Evolutionary conservation across 129 eudicot species (phyloP).

Genomic region (Escallonia rubra): DNA sequence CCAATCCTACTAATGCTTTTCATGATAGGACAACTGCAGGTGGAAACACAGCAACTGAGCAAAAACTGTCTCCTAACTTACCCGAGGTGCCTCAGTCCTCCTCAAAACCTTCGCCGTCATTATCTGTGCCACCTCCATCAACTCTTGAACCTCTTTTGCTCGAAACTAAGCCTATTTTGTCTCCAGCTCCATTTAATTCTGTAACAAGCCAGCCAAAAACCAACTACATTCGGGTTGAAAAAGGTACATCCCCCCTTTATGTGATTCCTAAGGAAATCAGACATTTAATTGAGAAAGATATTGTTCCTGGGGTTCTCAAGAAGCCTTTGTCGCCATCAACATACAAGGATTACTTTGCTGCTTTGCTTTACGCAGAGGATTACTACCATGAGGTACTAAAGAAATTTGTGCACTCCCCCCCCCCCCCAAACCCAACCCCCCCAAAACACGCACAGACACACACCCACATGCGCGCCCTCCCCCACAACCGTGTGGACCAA

Average conservation of each 20-base stretch:
- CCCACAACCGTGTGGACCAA: too few relatives aligned
- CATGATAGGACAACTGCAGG: neutral
- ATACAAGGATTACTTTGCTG: slow-evolving; percentile 26
- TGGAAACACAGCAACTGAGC: neutral
- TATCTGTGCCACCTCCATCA: neutral
- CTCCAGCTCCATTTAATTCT: slow-evolving; percentile 6
- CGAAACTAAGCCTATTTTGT: slow-evolving; percentile 15
- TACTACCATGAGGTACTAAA: slow-evolving; percentile 21
- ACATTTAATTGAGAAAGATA: slow-evolving; percentile 14
- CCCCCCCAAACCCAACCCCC: too few relatives aligned
- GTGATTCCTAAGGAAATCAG: slow-evolving; percentile 19
- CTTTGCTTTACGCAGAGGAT: slow-evolving; percentile 34
- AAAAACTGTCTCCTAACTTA: neutral
- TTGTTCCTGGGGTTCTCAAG: slow-evolving; percentile 24
- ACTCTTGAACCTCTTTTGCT: neutral
- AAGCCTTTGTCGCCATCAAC: slow-evolving; percentile 23
- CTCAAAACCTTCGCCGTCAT: neutral
- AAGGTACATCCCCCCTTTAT: slow-evolving; percentile 22
- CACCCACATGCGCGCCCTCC: too few relatives aligned
- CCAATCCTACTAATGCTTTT: too few relatives aligned
- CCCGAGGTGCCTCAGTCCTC: neutral
- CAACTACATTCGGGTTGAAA: slow-evolving; percentile 14
- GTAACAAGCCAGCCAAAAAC: neutral
- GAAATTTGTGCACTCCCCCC: too few relatives aligned
- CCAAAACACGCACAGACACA: too few relatives aligned